Base-by-base conservation (phyloP, 2,329 filamentous ascomycete species). In the Nemania sp. region DNA sequence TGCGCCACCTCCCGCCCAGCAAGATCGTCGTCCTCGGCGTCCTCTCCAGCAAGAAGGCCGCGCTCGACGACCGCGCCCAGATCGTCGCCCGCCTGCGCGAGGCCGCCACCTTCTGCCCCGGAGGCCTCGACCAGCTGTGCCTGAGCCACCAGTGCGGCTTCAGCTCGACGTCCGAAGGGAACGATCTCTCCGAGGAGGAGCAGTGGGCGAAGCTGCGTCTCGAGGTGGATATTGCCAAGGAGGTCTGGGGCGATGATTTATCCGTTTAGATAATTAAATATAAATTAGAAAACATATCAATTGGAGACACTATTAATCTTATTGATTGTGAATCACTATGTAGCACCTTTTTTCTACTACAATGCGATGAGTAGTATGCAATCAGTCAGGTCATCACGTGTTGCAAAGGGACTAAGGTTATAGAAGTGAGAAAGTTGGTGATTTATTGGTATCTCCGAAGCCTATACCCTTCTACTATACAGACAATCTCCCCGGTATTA, bases 101-200 rank as follows among this genome's bases (percentile, higher is more conserved):
- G 67, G 76, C 76, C 17, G 75, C 73, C 4, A 64, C 70, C 46
- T 75, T 75, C 62, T 78, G 78, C 61, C 76, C 77, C n/a, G 68
- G 70, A 45, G 80, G 80, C 0, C 68, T 82, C 6, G 75, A 80
- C 46, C 80, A 83, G 73, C 69, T 83, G 54, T 80, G 78, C 65
- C 63, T 82, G 55, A 80, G 76, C 59, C 80, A 82, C 63, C 80
- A 83, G 70, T 83, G 80, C 62, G 80, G 80, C 3, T 83, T 83
- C 64, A 77, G 74, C 62, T 77, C 74, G n/a, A 82, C 79, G 5
- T 75, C 75, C 51, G 80, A 83, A 69, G 80, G 80, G 31, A 82
- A 83, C 56, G 76, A 81, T 55, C 69, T 83, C 59, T 77, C 69
- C 9, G 77, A 81, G 66, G 79, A 81, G 54, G 74, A 82, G 72